Evolutionary conservation across 768 basidiomycete species (phyloP).

Genomic region (Trichaptum fuscoviolaceum): DNA sequence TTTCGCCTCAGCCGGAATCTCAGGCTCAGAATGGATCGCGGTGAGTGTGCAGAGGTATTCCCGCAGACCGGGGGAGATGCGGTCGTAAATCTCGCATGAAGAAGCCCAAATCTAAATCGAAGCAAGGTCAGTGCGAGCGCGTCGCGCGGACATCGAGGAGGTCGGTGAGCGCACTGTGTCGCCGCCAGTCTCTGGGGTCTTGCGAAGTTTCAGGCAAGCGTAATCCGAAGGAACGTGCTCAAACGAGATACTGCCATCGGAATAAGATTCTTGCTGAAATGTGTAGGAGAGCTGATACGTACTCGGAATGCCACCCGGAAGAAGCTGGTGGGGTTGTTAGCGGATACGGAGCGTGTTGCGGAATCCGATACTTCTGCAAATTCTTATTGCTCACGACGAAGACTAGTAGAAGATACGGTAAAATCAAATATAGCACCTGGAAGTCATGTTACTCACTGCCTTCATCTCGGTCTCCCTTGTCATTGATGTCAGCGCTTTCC

Average conservation of each 20-base stretch:
- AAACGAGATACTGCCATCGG: conserved; percentile 39
- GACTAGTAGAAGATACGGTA: not conserved
- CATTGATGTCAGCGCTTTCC: conserved; percentile 31
- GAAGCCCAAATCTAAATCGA: conserved; percentile 11
- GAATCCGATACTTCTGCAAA: not conserved
- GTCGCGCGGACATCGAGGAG: not conserved
- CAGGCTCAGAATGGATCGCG: conserved; percentile 37
- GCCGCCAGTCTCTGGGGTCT: not conserved
- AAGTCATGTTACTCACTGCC: conserved; percentile 50
- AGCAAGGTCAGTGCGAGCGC: not conserved
- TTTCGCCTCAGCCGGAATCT: not conserved
- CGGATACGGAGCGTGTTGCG: not conserved
- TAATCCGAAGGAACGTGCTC: conserved; percentile 58
- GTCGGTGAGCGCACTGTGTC: not conserved
- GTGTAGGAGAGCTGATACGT: not conserved
- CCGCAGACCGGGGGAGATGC: conserved; percentile 48
- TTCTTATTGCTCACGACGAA: not conserved
- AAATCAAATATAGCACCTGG: conserved; percentile 13
- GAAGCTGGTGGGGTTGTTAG: not conserved
- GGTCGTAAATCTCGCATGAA: conserved; percentile 60
- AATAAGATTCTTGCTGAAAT: not conserved
- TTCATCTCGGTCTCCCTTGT: conserved; percentile 42
- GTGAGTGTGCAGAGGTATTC: conserved; percentile 55
- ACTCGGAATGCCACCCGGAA: conserved; percentile 45
- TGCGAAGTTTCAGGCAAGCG: conserved; percentile 20